Evolutionary conservation across 345 rosid genomes (phyloP).

Genomic region (Euphorbia peplus): DNA sequence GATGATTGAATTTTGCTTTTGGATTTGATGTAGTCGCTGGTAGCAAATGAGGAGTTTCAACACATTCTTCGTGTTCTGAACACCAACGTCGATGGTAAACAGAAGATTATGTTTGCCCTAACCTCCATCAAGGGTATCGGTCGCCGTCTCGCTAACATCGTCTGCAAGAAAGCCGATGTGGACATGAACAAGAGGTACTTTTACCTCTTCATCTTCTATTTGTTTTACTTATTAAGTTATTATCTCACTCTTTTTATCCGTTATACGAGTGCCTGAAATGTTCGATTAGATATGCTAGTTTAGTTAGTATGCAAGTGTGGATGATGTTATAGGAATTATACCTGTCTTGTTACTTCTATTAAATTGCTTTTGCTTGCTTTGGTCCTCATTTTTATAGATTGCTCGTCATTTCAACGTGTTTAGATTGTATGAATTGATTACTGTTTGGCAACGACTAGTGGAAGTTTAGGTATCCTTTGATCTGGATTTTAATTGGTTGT

Average conservation of each 20-base stretch:
- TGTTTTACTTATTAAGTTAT: not conserved
- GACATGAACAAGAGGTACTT: slow-evolving; percentile 36
- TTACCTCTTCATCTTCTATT: not conserved
- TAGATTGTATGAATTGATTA: not conserved
- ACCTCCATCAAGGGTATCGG: slow-evolving; percentile 40
- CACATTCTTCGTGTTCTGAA: slow-evolving; percentile 38
- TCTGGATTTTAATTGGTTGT: not conserved
- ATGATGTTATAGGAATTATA: not conserved
- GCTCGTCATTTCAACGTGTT: not conserved
- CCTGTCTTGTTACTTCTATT: not conserved
- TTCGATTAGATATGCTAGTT: not conserved
- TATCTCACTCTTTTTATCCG: not conserved
- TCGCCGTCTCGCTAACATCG: slow-evolving; percentile 36
- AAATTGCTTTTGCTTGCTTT: not conserved
- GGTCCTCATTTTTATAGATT: not conserved
- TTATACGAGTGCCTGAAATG: not conserved
- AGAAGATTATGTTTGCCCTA: slow-evolving; percentile 36
- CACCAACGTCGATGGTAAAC: slow-evolving; percentile 36
- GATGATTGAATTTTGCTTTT: not conserved
- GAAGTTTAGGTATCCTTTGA: not conserved
- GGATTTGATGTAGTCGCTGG: slow-evolving; percentile 18
- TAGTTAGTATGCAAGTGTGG: not conserved
- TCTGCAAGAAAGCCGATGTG: slow-evolving; percentile 35
- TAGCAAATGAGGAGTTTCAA: slow-evolving; percentile 33
- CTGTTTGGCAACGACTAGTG: not conserved